Evolutionary conservation across 1,284 basidiomycete species (phyloP).

Genomic region (Heterobasidion parviporum): DNA sequence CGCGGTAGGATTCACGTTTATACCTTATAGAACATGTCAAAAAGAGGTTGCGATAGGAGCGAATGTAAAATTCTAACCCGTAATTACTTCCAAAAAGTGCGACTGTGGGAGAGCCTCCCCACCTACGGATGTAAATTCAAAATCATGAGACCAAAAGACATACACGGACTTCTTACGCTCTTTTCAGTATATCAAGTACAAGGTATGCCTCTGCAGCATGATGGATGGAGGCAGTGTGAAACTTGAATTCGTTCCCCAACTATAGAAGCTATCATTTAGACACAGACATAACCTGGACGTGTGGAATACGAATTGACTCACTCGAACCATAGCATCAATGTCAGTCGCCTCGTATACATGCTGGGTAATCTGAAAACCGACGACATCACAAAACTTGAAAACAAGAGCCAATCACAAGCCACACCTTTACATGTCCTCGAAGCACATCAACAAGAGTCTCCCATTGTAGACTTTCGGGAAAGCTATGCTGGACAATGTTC

Average conservation of each 20-base stretch:
- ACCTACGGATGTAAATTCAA: slow-evolving; percentile 11
- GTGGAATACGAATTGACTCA: slow-evolving; percentile 23
- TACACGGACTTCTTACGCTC: slow-evolving; percentile 34
- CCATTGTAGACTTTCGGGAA: too few species aligned
- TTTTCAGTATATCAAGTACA: slow-evolving; percentile 71
- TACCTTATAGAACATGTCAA: slow-evolving; percentile 57
- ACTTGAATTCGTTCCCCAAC: slow-evolving; percentile 76
- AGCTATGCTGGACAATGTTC: too few species aligned
- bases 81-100: slow-evolving; percentile 72
- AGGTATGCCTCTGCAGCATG: slow-evolving; percentile 85
- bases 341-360: slow-evolving; percentile 81
- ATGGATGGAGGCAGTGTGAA: slow-evolving; percentile 77
- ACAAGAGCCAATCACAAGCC: too few species aligned
- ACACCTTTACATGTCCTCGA: too few species aligned
- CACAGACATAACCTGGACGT: neutral
- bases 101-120: slow-evolving; percentile 50
- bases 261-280: slow-evolving; percentile 14
- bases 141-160: slow-evolving; percentile 3
- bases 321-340: slow-evolving; percentile 68
- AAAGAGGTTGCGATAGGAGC: slow-evolving; percentile 57
- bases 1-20: slow-evolving; percentile 87
- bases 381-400: neutral
- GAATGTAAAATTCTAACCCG: slow-evolving; percentile 22
- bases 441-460: too few species aligned
- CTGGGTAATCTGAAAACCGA: slow-evolving; percentile 49